Percentiles rank a stretch among this genome's conserved stretches.
These are phyloP conservation scores for Kregervanrija delftensis DNA, from an alignment of 805 yeast genomes.

Conservation along the genomic window DNA sequence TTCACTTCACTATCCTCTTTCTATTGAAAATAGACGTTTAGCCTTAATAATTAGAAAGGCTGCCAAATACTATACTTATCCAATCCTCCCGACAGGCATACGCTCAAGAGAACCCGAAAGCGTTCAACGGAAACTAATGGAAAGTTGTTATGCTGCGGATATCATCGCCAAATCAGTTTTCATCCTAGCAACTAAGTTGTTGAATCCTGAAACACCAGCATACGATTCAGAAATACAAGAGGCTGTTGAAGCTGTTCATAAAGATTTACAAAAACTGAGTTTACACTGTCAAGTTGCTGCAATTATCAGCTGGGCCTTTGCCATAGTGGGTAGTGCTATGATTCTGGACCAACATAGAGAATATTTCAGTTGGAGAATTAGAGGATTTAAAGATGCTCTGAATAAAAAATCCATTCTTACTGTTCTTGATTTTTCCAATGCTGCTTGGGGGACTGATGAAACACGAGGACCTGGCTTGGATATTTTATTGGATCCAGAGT, in stretches of 20 bases:
- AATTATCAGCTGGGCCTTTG: no score
- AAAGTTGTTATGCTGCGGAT: slow-evolving; percentile 8
- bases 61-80: slow-evolving; percentile 7
- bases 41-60: slow-evolving; percentile 1
- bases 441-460: slow-evolving; percentile 15
- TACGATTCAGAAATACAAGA: slow-evolving; percentile 2
- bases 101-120: slow-evolving; percentile 3
- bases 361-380: slow-evolving; percentile 10
- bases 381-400: slow-evolving; percentile 7
- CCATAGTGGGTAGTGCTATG: slow-evolving; percentile 14
- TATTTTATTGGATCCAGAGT: no score
- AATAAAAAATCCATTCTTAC: slow-evolving; percentile 9
- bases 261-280: slow-evolving; percentile 4
- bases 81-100: slow-evolving; percentile 5
- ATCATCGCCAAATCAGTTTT: slow-evolving; percentile 7
- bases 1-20: slow-evolving; percentile 15
- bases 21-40: background rate
- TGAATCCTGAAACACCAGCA: slow-evolving; percentile 1
- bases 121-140: slow-evolving; percentile 9
- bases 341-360: slow-evolving; percentile 9
- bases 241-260: background rate
- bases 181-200: slow-evolving; percentile 6
- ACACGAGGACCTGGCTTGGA: no score
- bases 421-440: slow-evolving; percentile 6
- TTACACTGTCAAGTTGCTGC: slow-evolving; percentile 4